Evolutionary conservation across 2,329 filamentous ascomycete species (phyloP).

Genomic region (Fusarium begoniae): DNA sequence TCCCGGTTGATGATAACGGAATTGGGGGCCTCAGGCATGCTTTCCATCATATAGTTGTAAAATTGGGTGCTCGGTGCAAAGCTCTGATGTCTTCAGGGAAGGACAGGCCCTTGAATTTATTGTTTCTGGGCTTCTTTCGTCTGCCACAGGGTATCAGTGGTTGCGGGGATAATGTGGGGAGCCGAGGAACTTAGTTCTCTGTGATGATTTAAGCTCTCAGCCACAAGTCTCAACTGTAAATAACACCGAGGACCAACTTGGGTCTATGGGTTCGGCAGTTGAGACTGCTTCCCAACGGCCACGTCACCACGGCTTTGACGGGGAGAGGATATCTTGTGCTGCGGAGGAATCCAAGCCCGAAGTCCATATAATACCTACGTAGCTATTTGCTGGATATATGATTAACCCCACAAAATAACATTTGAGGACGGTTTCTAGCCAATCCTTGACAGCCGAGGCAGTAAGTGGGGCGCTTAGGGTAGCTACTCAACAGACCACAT

Average conservation of each 20-base stretch:
- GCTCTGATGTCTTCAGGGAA: neutral
- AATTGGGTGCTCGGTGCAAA: neutral
- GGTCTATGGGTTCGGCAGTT: neutral
- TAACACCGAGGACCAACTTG: neutral
- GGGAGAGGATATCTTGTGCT: fast-evolving
- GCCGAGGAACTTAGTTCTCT: neutral
- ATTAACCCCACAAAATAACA: neutral
- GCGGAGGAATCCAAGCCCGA: neutral
- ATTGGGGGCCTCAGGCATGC: neutral
- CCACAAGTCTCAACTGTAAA: neutral
- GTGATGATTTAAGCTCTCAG: neutral
- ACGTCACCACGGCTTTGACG: neutral
- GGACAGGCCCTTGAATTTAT: neutral
- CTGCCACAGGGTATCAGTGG: neutral
- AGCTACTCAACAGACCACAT: neutral
- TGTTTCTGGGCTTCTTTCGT: fast-evolving
- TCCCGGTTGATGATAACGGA: neutral
- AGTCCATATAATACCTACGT: neutral
- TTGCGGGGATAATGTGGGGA: neutral
- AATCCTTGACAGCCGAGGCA: neutral
- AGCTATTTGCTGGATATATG: neutral
- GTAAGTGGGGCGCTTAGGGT: neutral
- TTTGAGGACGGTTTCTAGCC: neutral
- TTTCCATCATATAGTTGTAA: neutral
- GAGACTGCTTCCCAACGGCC: neutral